These are phyloP conservation scores for Fraxinus dipetala DNA, from an alignment of 305 asterid species.

Conservation along the genomic window DNA sequence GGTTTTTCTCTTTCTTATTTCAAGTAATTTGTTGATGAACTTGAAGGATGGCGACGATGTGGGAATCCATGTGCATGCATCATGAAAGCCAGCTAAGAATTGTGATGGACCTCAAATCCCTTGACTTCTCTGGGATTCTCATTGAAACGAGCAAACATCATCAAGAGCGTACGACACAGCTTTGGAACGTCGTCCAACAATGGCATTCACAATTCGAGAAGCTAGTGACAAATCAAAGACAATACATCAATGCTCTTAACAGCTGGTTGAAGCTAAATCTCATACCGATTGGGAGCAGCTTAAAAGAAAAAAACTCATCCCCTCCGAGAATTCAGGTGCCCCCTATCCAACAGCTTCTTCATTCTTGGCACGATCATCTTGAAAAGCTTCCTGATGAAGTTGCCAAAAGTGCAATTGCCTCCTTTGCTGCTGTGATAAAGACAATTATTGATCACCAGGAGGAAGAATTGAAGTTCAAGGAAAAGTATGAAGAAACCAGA, in stretches of 20 bases:
- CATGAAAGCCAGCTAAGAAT: slow-evolving; percentile 68
- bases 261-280: slow-evolving; percentile 85
- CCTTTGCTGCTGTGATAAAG: slow-evolving; percentile 79
- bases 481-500: slow-evolving; percentile 72
- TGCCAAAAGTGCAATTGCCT: slow-evolving; percentile 63
- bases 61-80: slow-evolving; percentile 75
- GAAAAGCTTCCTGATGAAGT: slow-evolving; percentile 93
- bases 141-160: slow-evolving; percentile 75
- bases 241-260: slow-evolving; percentile 58
- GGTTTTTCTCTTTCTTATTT: background rate
- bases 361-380: slow-evolving; percentile 72
- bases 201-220: slow-evolving; percentile 80
- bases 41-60: slow-evolving; percentile 85
- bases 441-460: slow-evolving; percentile 72
- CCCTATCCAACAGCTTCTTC: slow-evolving; percentile 76
- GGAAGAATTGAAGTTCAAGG: slow-evolving; percentile 89
- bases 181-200: slow-evolving; percentile 54
- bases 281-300: slow-evolving; percentile 76
- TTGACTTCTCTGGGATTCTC: slow-evolving; percentile 57
- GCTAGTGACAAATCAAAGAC: slow-evolving; percentile 61
- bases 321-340: slow-evolving; percentile 59
- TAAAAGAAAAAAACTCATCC: slow-evolving; percentile 64
- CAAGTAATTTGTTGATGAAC: slow-evolving; percentile 5
- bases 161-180: slow-evolving; percentile 79
- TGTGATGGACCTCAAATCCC: slow-evolving; percentile 64